Base-by-base conservation (phyloP, 306 rosid species). In the Cucurbita maxima region DNA sequence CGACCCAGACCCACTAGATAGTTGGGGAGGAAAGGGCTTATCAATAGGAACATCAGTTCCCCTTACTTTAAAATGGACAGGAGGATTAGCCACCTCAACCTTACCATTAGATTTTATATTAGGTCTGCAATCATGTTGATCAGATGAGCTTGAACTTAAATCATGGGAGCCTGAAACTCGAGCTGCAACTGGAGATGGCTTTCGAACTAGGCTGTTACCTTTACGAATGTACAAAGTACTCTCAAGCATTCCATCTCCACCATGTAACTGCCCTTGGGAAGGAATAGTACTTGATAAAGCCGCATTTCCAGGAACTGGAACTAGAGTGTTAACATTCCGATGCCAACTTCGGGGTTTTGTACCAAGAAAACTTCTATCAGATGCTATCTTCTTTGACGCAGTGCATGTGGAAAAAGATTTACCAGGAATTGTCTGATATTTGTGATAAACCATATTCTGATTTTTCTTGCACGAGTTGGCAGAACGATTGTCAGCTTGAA, bases 171-270 rank as follows among this genome's bases (percentile, higher is more conserved):
- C 72, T 58, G 78, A 88, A 20, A 82, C 86, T 77, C 56, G 72
- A 73, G 89, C 73, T 81, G 87, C 80, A 82, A 79, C 84, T 75
- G 80, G 79, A 73, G 85, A 72, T 75, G 87, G 83, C 62, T 83
- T 89, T 83, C 97, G 86, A 38, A 88, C 92, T 25, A 91, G 92
- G 86, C 92, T 91, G 80, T 94, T 90, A 61, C 99, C 99, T 78
- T 91, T 94, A 73, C 97, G 99, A 68, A 91, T 84, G 83, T 91
- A 94, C 52, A 92, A 89, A 83, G 84, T 84, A 83, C 79, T 83
- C 58, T 81, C 92, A 67, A 79, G 30, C 48, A 82, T 87, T 63
- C 79, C 86, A 76, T 84, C 82, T 56, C 71, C 77, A 54, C 80
- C 86, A 16, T 81, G 76, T 70, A 80, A 79, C 77, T 86, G 80